phyloP scores from a whole-genome alignment of 441 rosid genomes.

The Bocquillonia castaneifolia region DNA sequence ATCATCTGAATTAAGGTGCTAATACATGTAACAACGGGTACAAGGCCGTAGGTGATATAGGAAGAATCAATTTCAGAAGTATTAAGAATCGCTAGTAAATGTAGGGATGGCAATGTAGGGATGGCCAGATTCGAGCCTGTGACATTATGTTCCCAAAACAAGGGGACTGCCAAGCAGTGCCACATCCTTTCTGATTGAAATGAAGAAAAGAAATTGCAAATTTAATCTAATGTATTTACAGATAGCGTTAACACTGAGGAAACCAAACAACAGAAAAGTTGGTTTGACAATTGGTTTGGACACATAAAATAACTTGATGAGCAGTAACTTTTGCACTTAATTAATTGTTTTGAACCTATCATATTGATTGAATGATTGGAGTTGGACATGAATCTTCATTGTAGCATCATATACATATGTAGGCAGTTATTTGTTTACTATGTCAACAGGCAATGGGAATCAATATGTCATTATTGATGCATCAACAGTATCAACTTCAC shows the following conservation, averaged over 20 bases:
- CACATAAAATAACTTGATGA: background rate
- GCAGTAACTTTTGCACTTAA: background rate
- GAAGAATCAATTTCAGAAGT: no score
- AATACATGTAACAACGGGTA: no score
- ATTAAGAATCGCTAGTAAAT: no score
- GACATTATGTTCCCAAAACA: no score
- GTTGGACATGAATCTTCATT: background rate
- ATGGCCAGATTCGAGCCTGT: no score
- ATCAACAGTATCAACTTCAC: background rate
- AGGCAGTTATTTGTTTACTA: background rate
- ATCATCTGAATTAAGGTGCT: no score
- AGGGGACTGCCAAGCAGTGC: no score
- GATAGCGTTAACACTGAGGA: background rate
- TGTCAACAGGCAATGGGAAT: background rate
- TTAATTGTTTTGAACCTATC: background rate
- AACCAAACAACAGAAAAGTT: background rate
- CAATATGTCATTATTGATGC: background rate
- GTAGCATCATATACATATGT: background rate
- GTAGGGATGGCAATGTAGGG: no score
- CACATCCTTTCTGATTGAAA: background rate
- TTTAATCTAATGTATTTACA: background rate
- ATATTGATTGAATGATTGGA: background rate
- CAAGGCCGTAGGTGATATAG: no score
- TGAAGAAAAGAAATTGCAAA: background rate
- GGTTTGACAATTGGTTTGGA: constrained; percentile 5